Conservation (phyloP, 2,329 filamentous ascomycete genomes). For the Didymella glomerata region DNA sequence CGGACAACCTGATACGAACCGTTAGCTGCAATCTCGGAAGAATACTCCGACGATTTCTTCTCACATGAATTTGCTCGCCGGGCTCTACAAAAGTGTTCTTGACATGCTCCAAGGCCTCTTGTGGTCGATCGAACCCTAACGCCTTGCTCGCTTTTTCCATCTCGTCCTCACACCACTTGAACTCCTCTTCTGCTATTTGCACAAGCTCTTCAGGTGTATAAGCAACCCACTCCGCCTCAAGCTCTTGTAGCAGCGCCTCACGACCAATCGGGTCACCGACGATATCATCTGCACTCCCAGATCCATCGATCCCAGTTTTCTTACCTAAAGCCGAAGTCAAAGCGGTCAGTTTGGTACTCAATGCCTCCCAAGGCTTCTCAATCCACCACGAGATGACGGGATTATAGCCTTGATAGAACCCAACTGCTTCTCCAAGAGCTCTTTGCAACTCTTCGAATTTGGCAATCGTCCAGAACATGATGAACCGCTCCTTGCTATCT, state of each 20-base stretch:
- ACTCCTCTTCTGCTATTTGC: constrained; percentile 60
- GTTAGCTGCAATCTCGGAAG: neutral
- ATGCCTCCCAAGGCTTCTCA: constrained; percentile 54
- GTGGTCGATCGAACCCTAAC: constrained; percentile 63
- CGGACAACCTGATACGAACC: constrained; percentile 48
- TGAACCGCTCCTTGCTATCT: constrained; percentile 21
- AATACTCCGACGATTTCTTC: neutral
- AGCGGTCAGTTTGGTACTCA: constrained; percentile 50
- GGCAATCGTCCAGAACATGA: constrained; percentile 59
- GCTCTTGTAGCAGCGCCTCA: constrained; percentile 60
- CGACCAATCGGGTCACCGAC: constrained; percentile 66
- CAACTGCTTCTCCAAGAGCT: constrained; percentile 58
- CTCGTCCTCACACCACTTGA: constrained; percentile 64
- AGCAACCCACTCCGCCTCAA: constrained; percentile 66
- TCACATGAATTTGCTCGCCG: constrained; percentile 61
- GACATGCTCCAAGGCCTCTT: constrained; percentile 63
- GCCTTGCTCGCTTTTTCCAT: constrained; percentile 61
- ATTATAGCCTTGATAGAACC: constrained; percentile 65
- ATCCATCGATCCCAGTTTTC: constrained; percentile 57
- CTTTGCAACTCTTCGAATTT: constrained; percentile 53
- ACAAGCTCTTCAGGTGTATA: constrained; percentile 67
- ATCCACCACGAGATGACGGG: constrained; percentile 68
- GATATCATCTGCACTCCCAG: constrained; percentile 59
- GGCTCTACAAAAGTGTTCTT: constrained; percentile 64
- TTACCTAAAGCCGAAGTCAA: constrained; percentile 53